A percentile compares a stretch with the other conserved stretches of the same genome.
These are phyloP conservation scores for Glycine soja DNA, from an alignment of 306 rosid species.

Conservation along the genomic window DNA sequence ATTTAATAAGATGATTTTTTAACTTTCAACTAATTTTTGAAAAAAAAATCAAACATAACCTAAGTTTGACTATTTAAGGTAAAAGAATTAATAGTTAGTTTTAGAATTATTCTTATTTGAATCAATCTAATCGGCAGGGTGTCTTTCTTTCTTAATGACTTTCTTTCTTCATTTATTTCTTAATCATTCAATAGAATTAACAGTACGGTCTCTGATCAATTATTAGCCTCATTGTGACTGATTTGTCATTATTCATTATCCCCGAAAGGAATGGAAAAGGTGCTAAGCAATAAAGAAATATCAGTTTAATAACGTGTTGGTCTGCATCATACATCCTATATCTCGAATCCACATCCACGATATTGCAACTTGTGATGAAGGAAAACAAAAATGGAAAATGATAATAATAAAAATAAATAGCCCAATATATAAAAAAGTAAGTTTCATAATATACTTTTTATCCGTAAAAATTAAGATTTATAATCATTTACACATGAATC, in stretches of 20 bases:
- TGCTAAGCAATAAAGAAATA: background rate
- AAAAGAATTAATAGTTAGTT: no score
- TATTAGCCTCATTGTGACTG: background rate
- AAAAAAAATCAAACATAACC: no score
- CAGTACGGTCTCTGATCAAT: background rate
- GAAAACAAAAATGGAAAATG: background rate
- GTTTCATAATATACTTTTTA: no score
- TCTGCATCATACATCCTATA: conserved; percentile 5
- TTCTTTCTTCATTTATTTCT: background rate
- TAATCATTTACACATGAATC: no score
- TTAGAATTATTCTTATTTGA: background rate
- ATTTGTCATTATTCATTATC: background rate
- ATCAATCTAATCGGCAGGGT: background rate
- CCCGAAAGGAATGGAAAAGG: background rate
- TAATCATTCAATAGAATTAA: background rate
- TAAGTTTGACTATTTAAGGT: no score
- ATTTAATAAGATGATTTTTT: no score
- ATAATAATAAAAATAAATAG: conserved; percentile 14
- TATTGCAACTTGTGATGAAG: background rate
- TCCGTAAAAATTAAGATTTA: no score
- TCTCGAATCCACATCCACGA: background rate
- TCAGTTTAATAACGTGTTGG: background rate
- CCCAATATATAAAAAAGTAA: no score
- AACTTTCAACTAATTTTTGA: no score
- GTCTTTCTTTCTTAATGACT: background rate